A percentile compares a stretch with the other conserved stretches of the same genome.
These are phyloP conservation scores for Mrakia frigida DNA, from an alignment of 768 basidiomycete genomes.

Conservation along the genomic window DNA sequence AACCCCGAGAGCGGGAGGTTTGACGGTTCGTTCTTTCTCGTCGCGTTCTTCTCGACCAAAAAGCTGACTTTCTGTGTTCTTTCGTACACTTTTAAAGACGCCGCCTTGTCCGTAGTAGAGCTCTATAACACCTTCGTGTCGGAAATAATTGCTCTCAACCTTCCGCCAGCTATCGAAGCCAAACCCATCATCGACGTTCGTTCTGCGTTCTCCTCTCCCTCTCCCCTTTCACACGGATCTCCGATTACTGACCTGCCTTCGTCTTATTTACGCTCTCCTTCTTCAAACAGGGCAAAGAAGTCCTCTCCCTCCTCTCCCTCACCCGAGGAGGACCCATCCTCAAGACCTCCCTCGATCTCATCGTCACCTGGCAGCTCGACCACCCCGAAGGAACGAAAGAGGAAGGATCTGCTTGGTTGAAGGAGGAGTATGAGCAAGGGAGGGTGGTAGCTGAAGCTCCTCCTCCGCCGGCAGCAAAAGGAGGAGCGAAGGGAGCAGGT, in stretches of 20 bases:
- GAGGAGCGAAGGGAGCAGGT: background rate
- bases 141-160: constrained; percentile 58
- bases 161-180: constrained; percentile 60
- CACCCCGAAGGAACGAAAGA: constrained; percentile 49
- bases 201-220: constrained; percentile 19
- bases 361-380: constrained; percentile 81
- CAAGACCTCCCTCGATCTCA: constrained; percentile 56
- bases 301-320: constrained; percentile 53
- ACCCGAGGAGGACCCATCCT: constrained; percentile 65
- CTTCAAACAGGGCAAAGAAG: constrained; percentile 61
- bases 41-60: constrained; percentile 4
- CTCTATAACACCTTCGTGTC: constrained; percentile 62
- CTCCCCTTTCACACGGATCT: background rate
- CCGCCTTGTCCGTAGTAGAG: constrained; percentile 52
- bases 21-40: constrained; percentile 18
- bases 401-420: background rate
- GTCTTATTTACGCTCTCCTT: constrained; percentile 13
- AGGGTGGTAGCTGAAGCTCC: background rate
- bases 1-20: constrained; percentile 38
- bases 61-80: background rate
- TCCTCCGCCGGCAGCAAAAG: background rate
- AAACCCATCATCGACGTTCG: constrained; percentile 75
- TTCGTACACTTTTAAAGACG: constrained; percentile 46
- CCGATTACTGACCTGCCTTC: constrained; percentile 6
- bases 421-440: constrained; percentile 8